phyloP scores from a whole-genome alignment of 2,329 filamentous ascomycete genomes.

The Talaromyces sp. region DNA sequence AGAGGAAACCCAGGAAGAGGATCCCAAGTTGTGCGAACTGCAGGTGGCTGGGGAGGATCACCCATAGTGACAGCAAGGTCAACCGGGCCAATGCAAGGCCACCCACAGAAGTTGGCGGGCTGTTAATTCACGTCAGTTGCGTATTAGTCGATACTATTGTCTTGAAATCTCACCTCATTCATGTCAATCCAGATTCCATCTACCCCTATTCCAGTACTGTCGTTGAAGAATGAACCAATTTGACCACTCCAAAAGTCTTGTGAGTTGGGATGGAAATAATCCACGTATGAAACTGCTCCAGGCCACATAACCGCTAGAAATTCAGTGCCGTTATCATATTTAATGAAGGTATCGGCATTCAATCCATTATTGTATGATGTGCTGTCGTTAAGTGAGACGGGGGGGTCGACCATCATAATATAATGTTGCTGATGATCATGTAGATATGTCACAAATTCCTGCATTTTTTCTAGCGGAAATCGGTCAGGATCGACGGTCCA shows the following conservation, averaged over 20 bases:
- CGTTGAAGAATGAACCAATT: constrained; percentile 60
- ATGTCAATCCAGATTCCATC: constrained; percentile 76
- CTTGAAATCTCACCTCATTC: constrained; percentile 44
- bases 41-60: constrained; percentile 55
- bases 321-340: constrained; percentile 50
- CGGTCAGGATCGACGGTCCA: constrained; percentile 36
- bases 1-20: constrained; percentile 65
- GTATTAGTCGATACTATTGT: not conserved
- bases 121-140: not conserved
- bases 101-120: constrained; percentile 49
- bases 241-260: constrained; percentile 66
- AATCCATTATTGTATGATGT: constrained; percentile 58
- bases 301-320: constrained; percentile 68
- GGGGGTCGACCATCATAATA: constrained; percentile 69
- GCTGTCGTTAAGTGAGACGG: constrained; percentile 27
- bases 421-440: constrained; percentile 65
- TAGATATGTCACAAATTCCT: constrained; percentile 60
- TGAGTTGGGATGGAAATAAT: constrained; percentile 67
- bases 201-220: constrained; percentile 63
- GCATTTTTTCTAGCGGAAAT: constrained; percentile 47
- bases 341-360: constrained; percentile 50
- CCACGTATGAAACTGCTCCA: constrained; percentile 65
- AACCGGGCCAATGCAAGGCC: constrained; percentile 49
- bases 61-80: constrained; percentile 43
- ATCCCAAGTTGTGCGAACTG: constrained; percentile 61